Evolutionary conservation across 257 asterid species (phyloP), one percentile per base, ranked within the genome.

Genomic region (Fraxinus anomala): DNA sequence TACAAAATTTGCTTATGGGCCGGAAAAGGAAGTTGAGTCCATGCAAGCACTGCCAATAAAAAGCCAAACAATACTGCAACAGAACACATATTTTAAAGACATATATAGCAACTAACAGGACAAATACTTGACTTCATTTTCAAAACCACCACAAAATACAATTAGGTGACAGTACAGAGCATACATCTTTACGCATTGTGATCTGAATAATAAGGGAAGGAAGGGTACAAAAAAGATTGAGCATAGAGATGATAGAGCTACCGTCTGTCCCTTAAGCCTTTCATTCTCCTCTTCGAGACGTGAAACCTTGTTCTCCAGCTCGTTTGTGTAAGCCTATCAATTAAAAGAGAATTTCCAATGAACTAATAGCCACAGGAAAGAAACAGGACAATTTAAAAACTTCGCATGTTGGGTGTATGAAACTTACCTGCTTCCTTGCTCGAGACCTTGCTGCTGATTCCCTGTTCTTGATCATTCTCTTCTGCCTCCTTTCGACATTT

Each of bases 361-460:
- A 63, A 34, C 67, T 33, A 40, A 71, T 76, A 56, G 13, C 63
- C 69, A 19, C 5, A 74, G 49, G 3, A 73, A 51, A 1, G 34
- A 70, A 34, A 24, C 30, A 81, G 4, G 24, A 24, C 6, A 39
- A 39, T 39, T 21, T 61, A 21, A 23, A 26, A 24, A 9, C 19
- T 72, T 30, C 0, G 9, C 77, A 33, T 44, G 13, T n/a, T 11
- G 30, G 63, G 51, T 74, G 69, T 6, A 66, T 5, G 33, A 75
- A 80, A 19, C 36, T 14, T 40, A 89, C 98, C 96, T 90, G 97
- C 84, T 90, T 94, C 86, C 98, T 90, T 39, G 97, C 98, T 70
- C 98, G 89, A 63, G 98, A 94, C 42, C 98, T 91, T 17, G 96
- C 97, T 26, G 98, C 98, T 13, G 98, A 94, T 84, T 94, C 98